Base-by-base conservation (phyloP, 1,139 yeast species). In the Taiozyma onychis region DNA sequence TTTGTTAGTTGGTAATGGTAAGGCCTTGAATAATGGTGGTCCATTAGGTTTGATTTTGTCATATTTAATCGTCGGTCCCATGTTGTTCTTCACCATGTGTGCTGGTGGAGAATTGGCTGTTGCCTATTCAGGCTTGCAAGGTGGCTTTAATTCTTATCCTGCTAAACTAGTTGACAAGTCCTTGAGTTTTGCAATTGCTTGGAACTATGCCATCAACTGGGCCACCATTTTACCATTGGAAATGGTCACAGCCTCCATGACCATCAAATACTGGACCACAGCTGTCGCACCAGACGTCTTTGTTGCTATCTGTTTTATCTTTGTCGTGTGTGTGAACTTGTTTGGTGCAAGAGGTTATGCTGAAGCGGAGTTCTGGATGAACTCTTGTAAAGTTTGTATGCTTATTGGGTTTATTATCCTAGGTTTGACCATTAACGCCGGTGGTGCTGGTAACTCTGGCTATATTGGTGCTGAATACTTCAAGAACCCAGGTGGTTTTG, bases 141-240 rank as follows among this genome's bases (percentile, higher is more conserved):
- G 95, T 53, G 86, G 88, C 0, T 86, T 85, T 63, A 75, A 84
- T 39, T 78, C 84, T 34, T 85, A 81, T 64, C 76, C 86, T 32
- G 72, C 84, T 5, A 74, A 85, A 51, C 83, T 87, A 57, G 73
- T 87, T 39, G 89, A 84, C 61, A 77, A 80, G 2, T 81, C 88
- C 6, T 79, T 88, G 80, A 91, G 91, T 3, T 83, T 83, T 64
- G 80, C 86, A 28, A 76, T 81, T 57, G 84, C 88, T 46, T 83
- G 88, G 88, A 81, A 83, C 63, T 87, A 86, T 63, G 85, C 81
- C 39, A 65, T 87, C 58, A 87, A 83, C 71, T 87, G 93, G 90
- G 69, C 85, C 45, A 79, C 86, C 22, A 83, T 84, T 4, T 71
- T 85, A 45, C 91, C 95, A 0, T 69, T 85, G 50, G 95, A 86